These are phyloP conservation scores for Neostapfia colusana DNA, from an alignment of 176 grass and related monocot genomes.

Conservation along the genomic window DNA sequence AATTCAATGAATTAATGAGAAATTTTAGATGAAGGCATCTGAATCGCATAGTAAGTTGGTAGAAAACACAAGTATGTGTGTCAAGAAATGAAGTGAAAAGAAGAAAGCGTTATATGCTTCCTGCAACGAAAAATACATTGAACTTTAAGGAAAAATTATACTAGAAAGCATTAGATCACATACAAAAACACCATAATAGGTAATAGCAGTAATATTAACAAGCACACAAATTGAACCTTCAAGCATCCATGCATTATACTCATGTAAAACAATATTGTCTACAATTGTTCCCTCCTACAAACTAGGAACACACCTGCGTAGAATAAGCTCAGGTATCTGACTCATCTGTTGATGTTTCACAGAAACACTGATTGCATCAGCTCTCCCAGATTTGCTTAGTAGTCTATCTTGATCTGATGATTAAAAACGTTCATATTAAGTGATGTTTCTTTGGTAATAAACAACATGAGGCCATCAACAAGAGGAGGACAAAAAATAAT, in stretches of 20 bases:
- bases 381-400: constrained; percentile 66
- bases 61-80: too few relatives aligned
- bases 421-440: not conserved
- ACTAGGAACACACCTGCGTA: constrained; percentile 59
- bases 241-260: not conserved
- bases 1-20: too few relatives aligned
- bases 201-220: not conserved
- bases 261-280: not conserved
- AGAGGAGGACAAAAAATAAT: not conserved
- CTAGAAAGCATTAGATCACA: not conserved
- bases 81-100: too few relatives aligned
- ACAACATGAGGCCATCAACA: constrained; percentile 7
- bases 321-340: constrained; percentile 86
- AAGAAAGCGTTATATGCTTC: too few relatives aligned
- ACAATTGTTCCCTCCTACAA: constrained; percentile 12
- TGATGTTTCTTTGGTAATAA: not conserved
- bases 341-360: constrained; percentile 78
- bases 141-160: not conserved
- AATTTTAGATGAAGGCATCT: too few relatives aligned
- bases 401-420: constrained; percentile 81
- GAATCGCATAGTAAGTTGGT: too few relatives aligned
- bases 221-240: not conserved
- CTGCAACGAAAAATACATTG: too few relatives aligned
- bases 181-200: not conserved
- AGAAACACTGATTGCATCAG: constrained; percentile 73